Conservation (phyloP, 1,284 basidiomycete genomes). For the Tremellales sp. region DNA sequence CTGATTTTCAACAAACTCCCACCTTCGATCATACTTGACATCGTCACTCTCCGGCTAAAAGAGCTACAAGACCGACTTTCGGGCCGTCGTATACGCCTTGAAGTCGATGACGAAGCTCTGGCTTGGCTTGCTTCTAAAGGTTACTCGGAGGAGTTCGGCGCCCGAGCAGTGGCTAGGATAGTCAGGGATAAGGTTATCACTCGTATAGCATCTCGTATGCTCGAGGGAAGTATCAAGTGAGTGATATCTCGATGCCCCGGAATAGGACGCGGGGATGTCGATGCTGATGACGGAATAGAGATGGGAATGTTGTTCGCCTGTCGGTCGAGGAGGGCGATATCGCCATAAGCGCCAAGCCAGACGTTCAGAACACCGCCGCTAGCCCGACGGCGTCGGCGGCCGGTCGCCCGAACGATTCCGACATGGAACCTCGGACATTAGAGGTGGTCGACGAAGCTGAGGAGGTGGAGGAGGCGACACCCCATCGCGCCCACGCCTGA, state of each 20-base stretch:
- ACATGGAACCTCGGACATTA: not conserved
- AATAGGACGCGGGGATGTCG: not conserved
- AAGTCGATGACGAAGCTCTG: conserved; percentile 62
- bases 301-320: not conserved
- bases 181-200: conserved; percentile 72
- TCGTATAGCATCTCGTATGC: conserved; percentile 68
- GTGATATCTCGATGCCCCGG: conserved; percentile 26
- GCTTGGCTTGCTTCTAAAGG: conserved; percentile 74
- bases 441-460: not conserved
- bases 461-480: not conserved
- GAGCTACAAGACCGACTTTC: conserved; percentile 69
- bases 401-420: too few species aligned
- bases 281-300: not conserved
- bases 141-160: conserved; percentile 80
- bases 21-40: conserved; percentile 64
- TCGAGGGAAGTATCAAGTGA: conserved; percentile 69
- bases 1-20: conserved; percentile 87
- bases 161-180: conserved; percentile 75
- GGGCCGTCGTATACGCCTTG: conserved; percentile 64
- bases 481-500: too few species aligned
- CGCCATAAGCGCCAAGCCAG: not conserved
- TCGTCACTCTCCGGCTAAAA: conserved; percentile 69
- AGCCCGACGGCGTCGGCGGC: too few species aligned
- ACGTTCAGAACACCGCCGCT: too few species aligned
- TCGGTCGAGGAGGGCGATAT: not conserved